Evolutionary conservation across 352 stramenopile genomes (phyloP), one percentile per base, ranked within the genome.

Genomic region (Pythium angustatum): DNA sequence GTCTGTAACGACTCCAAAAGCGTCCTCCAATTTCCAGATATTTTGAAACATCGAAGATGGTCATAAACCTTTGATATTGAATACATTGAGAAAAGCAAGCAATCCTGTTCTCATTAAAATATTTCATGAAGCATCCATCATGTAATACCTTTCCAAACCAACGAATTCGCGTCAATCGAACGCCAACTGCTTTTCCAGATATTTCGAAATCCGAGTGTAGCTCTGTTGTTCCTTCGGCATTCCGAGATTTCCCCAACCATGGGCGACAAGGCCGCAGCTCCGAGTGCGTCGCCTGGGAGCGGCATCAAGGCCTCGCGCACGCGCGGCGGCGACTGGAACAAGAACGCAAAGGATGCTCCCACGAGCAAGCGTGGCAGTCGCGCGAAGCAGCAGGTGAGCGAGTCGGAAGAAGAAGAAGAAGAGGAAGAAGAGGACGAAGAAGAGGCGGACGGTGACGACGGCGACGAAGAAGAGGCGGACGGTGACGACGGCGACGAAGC

Each of bases 231-330:
- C n/a, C n/a, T n/a, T n/a, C n/a, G n/a, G n/a, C n/a, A n/a, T 56
- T 34, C 30, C 49, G 15, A 41, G 14, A 54, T 12, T 56, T 56
- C 30, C 17, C 34, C n/a, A 5, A 57, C 28, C 30, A 64, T 64
- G 57, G 34, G 57, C 34, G 57, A 64, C 57, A 64, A 64, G 57
- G 41, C 45, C 19, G 55, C 45, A 3, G 24, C 78, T 12, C 44
- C 73, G 12, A 67, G 66, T 1, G 79, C 77, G 14, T 75, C 71
- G 3, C 5, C 60, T 66, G 5, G 75, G 81, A 5, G 60, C 76
- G 36, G 72, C 26, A 60, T 70, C 62, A 62, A 71, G 73, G 61
- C 19, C 40, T 47, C 40, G 48, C 47, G 30, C 52, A 71, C 2
- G 66, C 68, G 36, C 57, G 56, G 41, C 40, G 62, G 45, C 52